These are phyloP conservation scores for Blastobotrys aristatus DNA, from an alignment of 1,139 yeast genomes.

Conservation along the genomic window DNA sequence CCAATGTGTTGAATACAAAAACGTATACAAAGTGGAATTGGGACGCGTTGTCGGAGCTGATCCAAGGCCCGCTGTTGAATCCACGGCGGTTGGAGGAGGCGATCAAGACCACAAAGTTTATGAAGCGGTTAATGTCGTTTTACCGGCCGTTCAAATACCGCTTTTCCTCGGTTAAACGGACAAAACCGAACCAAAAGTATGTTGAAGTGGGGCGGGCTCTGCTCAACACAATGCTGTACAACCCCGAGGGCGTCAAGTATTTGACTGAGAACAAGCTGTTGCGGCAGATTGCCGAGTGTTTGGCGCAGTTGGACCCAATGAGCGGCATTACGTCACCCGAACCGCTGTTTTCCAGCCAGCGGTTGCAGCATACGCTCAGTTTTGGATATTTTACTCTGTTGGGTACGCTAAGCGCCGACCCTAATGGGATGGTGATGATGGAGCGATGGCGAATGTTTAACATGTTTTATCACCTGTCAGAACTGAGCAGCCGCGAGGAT, in stretches of 20 bases:
- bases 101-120: conserved; percentile 72
- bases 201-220: conserved; percentile 70
- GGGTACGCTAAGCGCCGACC: conserved; percentile 60
- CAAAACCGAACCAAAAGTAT: conserved; percentile 51
- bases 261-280: conserved; percentile 69
- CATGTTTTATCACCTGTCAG: conserved; percentile 67
- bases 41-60: conserved; percentile 59
- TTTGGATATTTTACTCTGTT: conserved; percentile 73
- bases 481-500: conserved; percentile 51
- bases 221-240: conserved; percentile 58
- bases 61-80: conserved; percentile 74
- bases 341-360: conserved; percentile 60
- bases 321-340: conserved; percentile 71
- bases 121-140: conserved; percentile 78
- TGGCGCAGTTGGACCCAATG: conserved; percentile 79
- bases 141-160: conserved; percentile 87
- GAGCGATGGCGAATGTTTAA: conserved; percentile 83
- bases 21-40: conserved; percentile 87
- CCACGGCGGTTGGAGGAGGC: conserved; percentile 74
- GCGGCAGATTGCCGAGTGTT: conserved; percentile 81
- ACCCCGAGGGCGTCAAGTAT: conserved; percentile 61
- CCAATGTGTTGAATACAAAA: conserved; percentile 72
- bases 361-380: conserved; percentile 61
- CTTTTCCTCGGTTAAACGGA: conserved; percentile 57
- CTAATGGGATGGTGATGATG: conserved; percentile 60